Evolutionary conservation across 2,329 filamentous ascomycete species (phyloP), one percentile per base, ranked within the genome.

Genomic region (Epichloe aotearoae): DNA sequence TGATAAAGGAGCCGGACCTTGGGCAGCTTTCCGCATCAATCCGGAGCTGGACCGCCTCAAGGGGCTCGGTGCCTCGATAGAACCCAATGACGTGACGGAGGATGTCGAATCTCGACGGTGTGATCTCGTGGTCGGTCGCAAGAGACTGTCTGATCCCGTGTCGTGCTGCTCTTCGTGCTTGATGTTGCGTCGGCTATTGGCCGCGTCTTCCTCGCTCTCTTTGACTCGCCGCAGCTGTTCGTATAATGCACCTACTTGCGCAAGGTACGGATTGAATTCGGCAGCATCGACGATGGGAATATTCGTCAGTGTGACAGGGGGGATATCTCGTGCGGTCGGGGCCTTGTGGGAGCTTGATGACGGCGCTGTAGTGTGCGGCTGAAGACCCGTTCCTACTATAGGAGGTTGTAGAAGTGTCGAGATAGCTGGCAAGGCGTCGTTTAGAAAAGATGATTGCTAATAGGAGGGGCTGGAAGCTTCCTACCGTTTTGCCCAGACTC

Each of bases 261-360:
- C 76, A 6, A 97, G 72, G 62, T 98, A 98, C 8, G 86, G 75
- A 50, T 82, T 82, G 65, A 98, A 98, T 51, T 86, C 84, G 55
- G 84, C 79, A 0, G 80, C 68, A 39, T 95, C 87, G 58, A 97
- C 76, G 59, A 86, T 86, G 11, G 83, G 79, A 44, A 97, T 87
- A 59, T 95, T 95, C 7, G 89, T 90, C 53, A 98, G 73, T 1
- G 88, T 83, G 0, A 98, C 93, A 0, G 91, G 91, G 91, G 91
- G 91, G 38, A 98, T 98, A 63, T 98, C 91, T 65, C 81, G 81
- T 17, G 86, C 76, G 1, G 88, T 94, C 0, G 91, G 91, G 14
- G 87, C 83, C 58, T 84, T 91, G 61, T 93, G 87, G 14, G 83
- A 74, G 59, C 80, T 85, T n/a, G 80, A 80, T 8, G 71, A 66